phyloP scores from a whole-genome alignment of 2,329 filamentous ascomycete genomes.

The Trichothecium sympodiale region DNA sequence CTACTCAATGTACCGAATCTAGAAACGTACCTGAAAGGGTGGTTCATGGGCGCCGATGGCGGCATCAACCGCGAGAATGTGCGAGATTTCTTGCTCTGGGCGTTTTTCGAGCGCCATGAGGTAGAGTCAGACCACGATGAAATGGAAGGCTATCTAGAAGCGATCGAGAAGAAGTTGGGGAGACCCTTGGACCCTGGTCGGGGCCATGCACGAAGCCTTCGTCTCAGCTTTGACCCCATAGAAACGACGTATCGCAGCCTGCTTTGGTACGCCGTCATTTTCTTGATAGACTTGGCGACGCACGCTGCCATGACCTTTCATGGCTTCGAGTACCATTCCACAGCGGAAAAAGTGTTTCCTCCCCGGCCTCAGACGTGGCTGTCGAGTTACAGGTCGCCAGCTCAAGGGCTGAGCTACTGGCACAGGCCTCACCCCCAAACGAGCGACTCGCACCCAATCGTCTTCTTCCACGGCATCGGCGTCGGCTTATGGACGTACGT shows the following conservation, averaged over 20 bases:
- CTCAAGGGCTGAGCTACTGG: constrained; percentile 50
- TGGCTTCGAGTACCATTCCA: constrained; percentile 41
- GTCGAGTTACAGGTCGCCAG: constrained; percentile 33
- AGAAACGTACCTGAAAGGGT: constrained; percentile 46
- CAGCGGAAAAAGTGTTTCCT: constrained; percentile 38
- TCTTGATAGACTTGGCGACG: constrained; percentile 41
- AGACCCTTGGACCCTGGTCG: constrained; percentile 39
- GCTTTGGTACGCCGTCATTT: constrained; percentile 51
- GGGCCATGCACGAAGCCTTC: constrained; percentile 43
- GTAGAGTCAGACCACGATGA: constrained; percentile 19
- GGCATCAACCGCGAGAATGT: constrained; percentile 54
- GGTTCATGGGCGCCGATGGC: constrained; percentile 54
- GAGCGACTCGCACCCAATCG: constrained; percentile 36
- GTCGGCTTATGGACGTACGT: constrained; percentile 55
- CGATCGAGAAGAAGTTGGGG: constrained; percentile 42
- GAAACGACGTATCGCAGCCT: constrained; percentile 49
- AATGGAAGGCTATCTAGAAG: constrained; percentile 34
- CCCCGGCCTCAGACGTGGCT: constrained; percentile 37
- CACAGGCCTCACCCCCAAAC: constrained; percentile 47
- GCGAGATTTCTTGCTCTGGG: constrained; percentile 57
- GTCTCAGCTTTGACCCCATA: constrained; percentile 56
- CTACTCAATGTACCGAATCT: constrained; percentile 41
- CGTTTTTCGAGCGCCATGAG: constrained; percentile 43
- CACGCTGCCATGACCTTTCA: constrained; percentile 31
- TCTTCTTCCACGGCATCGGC: constrained; percentile 64